Conservation (phyloP, 2,329 filamentous ascomycete species). For the Lachnellula hyalina region DNA sequence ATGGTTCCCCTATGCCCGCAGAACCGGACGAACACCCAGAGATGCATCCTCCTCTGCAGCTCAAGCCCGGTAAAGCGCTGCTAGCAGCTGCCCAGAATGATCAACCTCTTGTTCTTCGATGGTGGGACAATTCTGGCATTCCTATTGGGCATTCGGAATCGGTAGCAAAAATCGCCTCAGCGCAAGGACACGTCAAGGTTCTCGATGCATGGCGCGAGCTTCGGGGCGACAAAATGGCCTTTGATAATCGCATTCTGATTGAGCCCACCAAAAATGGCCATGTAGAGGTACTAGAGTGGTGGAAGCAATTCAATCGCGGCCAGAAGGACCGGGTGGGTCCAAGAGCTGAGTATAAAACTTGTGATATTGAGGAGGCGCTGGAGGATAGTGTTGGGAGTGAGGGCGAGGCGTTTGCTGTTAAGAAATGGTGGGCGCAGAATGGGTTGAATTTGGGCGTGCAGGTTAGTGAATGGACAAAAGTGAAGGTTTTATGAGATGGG, state of each 20-base stretch:
- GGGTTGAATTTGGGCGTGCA: conserved; percentile 64
- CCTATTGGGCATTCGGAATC: conserved; percentile 74
- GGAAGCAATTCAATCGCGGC: conserved; percentile 55
- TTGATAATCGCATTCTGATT: conserved; percentile 77
- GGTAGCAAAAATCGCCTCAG: conserved; percentile 77
- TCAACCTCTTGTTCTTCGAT: conserved; percentile 69
- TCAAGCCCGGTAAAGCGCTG: conserved; percentile 81
- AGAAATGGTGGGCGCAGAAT: conserved; percentile 81
- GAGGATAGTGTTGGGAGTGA: conserved; percentile 68
- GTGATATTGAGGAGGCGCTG: conserved; percentile 89
- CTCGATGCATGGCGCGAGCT: conserved; percentile 76
- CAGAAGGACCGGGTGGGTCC: conserved; percentile 42
- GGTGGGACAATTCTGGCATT: conserved; percentile 83
- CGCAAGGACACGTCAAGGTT: conserved; percentile 78
- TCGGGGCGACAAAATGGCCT: conserved; percentile 69
- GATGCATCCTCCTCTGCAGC: conserved; percentile 38
- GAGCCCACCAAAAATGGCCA: conserved; percentile 85
- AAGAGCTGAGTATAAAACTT: conserved; percentile 86
- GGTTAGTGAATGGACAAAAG: conserved; percentile 68
- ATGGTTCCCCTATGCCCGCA: conserved; percentile 13
- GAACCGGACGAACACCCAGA: conserved; percentile 17
- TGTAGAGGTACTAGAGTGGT: conserved; percentile 84
- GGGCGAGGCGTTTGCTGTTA: conserved; percentile 63
- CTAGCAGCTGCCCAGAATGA: conserved; percentile 80
- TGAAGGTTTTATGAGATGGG: conserved; percentile 40